Evolutionary conservation across 352 stramenopile genomes (phyloP), one percentile per base, ranked within the genome.

Genomic region (Phytopythium delawarense): DNA sequence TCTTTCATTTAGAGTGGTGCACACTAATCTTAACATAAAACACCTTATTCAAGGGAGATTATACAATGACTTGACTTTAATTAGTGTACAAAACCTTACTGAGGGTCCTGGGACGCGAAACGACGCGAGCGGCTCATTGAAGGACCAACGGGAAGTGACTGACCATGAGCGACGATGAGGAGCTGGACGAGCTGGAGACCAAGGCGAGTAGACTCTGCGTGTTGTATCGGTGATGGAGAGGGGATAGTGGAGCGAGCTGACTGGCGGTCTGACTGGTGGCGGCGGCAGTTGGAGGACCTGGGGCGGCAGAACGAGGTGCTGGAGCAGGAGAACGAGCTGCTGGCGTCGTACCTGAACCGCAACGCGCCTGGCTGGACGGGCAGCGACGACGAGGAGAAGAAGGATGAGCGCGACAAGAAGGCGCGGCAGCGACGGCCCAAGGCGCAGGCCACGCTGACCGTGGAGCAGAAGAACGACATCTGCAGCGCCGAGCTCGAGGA

Each of bases 381-480:
- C 34, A 86, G 73, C 52, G 78, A 94, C 52, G 86, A 93, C 55
- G 79, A 94, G 46, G 80, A 87, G 34, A 89, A 89, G 57, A 71
- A 70, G 18, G 71, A 72, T 9, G 76, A 87, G 8, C 65, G 74
- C 21, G 72, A 84, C 53, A 88, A 88, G 53, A 77, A 78, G n/a
- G 28, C 20, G 20, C 70, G 80, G 8, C 76, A 89, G 53, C 72
- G 89, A 7, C 76, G 84, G 2, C 74, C 75, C 16, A 74, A 84
- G 13, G 76, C 87, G 15, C 81, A 91, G 54, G 54, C 78, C 30
- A 77, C 76, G 69, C 78, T 98, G 37, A 96, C 81, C 16, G 94
- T 97, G 58, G 88, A 98, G 61, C 91, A 98, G 75, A 98, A 98
- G 76, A 94, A 96, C 62, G 89, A 97, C 46, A 80, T 98, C 30